A percentile compares a stretch with the other conserved stretches of the same genome.
Conservation (phyloP, 2,329 filamentous ascomycete genomes). For the Calonectria hongkongensis region DNA sequence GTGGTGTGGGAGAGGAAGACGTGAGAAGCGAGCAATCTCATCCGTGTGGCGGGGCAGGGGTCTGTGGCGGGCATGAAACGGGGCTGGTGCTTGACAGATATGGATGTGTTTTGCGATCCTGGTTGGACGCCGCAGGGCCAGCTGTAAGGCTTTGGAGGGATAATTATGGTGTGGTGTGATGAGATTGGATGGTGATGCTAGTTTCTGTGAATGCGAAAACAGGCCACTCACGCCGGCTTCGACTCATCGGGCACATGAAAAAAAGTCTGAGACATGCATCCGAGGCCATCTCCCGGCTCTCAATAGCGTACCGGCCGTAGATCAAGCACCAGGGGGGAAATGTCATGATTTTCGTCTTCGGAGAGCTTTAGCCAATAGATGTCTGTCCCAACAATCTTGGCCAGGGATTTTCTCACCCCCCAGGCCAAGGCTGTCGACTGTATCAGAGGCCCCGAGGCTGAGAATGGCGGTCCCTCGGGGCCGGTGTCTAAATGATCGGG, state of each 20-base stretch:
- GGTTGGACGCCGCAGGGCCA: background rate
- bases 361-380: constrained; percentile 44
- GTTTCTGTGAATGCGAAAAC: constrained; percentile 13
- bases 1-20: constrained; percentile 32
- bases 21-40: constrained; percentile 10
- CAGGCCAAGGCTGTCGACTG: constrained; percentile 30
- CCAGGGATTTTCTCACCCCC: constrained; percentile 46
- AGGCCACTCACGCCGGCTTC: constrained; percentile 11
- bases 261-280: constrained; percentile 23
- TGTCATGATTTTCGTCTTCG: constrained; percentile 11
- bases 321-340: background rate
- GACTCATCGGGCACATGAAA: constrained; percentile 34
- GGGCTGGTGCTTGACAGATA: constrained; percentile 24
- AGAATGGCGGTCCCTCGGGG: constrained; percentile 49
- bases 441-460: constrained; percentile 37
- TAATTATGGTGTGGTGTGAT: constrained; percentile 10
- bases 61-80: constrained; percentile 31
- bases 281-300: constrained; percentile 15
- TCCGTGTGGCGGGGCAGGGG: constrained; percentile 32
- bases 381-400: constrained; percentile 52
- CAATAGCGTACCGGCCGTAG: constrained; percentile 2
- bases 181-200: constrained; percentile 12
- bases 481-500: constrained; percentile 42
- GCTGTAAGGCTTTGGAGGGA: constrained; percentile 20
- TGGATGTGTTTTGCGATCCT: background rate